Percentiles rank a stretch among this genome's conserved stretches.
Conservation (phyloP, 1,139 yeast species). For the Yamadazyma songkhlaensis region DNA sequence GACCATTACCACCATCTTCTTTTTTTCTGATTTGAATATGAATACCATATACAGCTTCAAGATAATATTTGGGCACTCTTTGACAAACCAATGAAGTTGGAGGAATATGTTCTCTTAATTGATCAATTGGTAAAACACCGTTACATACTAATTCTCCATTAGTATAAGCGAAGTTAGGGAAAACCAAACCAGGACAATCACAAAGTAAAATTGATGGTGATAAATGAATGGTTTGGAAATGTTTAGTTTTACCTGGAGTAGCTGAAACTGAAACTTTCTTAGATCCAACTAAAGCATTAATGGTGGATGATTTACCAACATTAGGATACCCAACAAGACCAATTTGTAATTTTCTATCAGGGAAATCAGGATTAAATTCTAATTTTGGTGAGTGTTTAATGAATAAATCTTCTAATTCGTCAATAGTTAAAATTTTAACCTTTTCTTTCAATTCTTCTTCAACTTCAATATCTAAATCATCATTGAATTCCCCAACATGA, state of each 20-base stretch:
- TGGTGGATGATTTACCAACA: slow-evolving; percentile 96
- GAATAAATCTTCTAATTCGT: slow-evolving; percentile 81
- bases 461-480: slow-evolving; percentile 7
- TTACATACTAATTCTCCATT: slow-evolving; percentile 96
- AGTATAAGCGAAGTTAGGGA: slow-evolving; percentile 96
- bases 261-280: slow-evolving; percentile 96
- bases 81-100: slow-evolving; percentile 84
- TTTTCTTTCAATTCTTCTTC: slow-evolving; percentile 35
- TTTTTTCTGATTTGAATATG: slow-evolving; percentile 70
- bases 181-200: slow-evolving; percentile 99
- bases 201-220: slow-evolving; percentile 83
- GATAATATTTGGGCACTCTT: slow-evolving; percentile 80
- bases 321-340: slow-evolving; percentile 97
- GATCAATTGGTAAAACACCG: slow-evolving; percentile 98
- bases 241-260: slow-evolving; percentile 98
- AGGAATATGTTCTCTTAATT: slow-evolving; percentile 89
- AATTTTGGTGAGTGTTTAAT: slow-evolving; percentile 77
- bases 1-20: slow-evolving; percentile 88
- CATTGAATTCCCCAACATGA: slow-evolving; percentile 7
- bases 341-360: slow-evolving; percentile 71
- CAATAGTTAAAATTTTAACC: slow-evolving; percentile 72
- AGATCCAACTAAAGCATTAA: slow-evolving; percentile 92
- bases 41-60: slow-evolving; percentile 94
- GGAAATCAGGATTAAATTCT: slow-evolving; percentile 48
- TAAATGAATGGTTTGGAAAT: slow-evolving; percentile 92